Evolutionary conservation across 495 filamentous ascomycete species (phyloP), one percentile per base, ranked within the genome.

Genomic region (Penicillium roqueforti): DNA sequence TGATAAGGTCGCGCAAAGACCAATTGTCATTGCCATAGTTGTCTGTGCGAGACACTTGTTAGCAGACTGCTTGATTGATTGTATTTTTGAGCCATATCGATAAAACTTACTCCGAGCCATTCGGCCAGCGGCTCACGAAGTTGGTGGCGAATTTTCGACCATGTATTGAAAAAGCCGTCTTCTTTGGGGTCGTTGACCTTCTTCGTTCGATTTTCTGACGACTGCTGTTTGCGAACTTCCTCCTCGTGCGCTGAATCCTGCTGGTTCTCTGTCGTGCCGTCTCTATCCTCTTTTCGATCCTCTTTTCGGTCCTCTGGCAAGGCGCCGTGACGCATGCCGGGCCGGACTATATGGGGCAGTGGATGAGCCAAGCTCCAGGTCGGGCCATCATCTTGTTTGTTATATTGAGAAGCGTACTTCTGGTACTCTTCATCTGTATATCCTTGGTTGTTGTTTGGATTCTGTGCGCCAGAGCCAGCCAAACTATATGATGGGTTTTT

Each of bases 41-140:
- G 57, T 58, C 62, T 65, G 36, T 19, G 23, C 13, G 8, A 16
- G n/a, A 8, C 37, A 14, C 34, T 16, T 29, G 4, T 32, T 47
- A 32, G 32, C 14, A 34, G 0, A 34, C 10, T 9, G 6, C 3
- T 34, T 34, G 32, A n/a, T n/a, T 7, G 14, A 6, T 2, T 14
- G 4, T n/a, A n/a, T 32, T 6, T 34, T 34, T 14, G 9, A 9
- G 13, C 6, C 32, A n/a, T n/a, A 34, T n/a, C 14, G 5, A n/a
- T n/a, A 37, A 1, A 13, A 58, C 62, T 55, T 34, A 68, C 63
- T n/a, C 55, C 62, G 14, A 68, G 56, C 58, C 58, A 68, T 55
- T 68, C 62, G 0, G 60, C 66, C 3, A 68, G 36, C 11, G 60
- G 54, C 40, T 63, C 62, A 2, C 56, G 54, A 4, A 60, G n/a